Base-by-base conservation (phyloP, 2,329 filamentous ascomycete species). In the Aspergillus fischeri region DNA sequence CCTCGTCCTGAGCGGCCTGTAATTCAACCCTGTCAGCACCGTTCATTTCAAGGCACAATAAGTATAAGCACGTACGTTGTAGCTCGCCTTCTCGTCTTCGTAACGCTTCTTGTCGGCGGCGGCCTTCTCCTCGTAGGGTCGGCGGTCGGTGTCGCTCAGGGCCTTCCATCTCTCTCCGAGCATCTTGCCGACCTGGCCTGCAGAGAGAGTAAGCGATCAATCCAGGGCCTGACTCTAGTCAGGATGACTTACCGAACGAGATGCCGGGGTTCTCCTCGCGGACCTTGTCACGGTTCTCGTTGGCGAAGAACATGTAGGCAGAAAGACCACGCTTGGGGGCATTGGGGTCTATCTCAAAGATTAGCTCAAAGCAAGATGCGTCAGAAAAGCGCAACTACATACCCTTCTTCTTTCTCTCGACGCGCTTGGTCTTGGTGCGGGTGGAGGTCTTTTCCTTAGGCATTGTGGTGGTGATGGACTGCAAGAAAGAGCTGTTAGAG, bases 301-400 rank as follows among this genome's bases (percentile, higher is more conserved):
- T 97, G 86, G 94, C 94, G 77, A 97, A 99, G 89, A 97, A 97
- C 94, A 99, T 99, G 87, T 99, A 99, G 64, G 94, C 94, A 54
- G 94, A 97, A 52, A 99, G 91, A 83, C 93, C 94, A 80, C 94
- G 92, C 92, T 97, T 99, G 77, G 94, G 94, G 60, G 92, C 93
- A 80, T 97, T 97, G 79, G 92, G 92, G 80, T 97, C 92, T 96
- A 70, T 8, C 17, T 44, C 38, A n/a, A 6, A 45, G 32, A 49
- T 66, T 50, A 69, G 65, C 61, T 57, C n/a, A 11, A 24, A 24
- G n/a, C 14, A 41, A 44, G 51, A 14, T 9, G 38, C 27, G 29
- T 53, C 53, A 45, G 53, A 53, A 42, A 17, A 11, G 55, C 20
- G 25, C 45, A 48, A 54, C 17, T 27, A 73, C 80, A 60, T 74